Base-by-base conservation (phyloP, 2,329 filamentous ascomycete species). In the Diplocarpon mali region DNA sequence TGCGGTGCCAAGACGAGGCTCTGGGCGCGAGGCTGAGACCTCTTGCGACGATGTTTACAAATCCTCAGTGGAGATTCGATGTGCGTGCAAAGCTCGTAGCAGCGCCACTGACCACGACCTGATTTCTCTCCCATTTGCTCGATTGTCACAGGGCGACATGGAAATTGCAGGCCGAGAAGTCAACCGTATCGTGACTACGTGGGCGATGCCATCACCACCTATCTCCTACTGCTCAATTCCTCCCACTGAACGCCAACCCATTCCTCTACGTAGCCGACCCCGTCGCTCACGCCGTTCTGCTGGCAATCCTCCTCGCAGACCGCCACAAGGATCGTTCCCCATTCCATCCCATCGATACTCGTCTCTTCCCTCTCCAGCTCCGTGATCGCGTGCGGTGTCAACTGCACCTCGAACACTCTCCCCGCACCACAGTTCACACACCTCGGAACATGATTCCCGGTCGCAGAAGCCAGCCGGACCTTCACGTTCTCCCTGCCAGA, bases 221-320 rank as follows among this genome's bases (percentile, higher is more conserved):
- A 40, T 28, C 35, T 44, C 15, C 40, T 47, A 27, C 49, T 43
- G 43, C 38, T 55, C 20, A 78, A 58, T 64, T 95, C 89, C 66
- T 98, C 92, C 92, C 90, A 98, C 65, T 98, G 92, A 52, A 96
- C 92, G 6, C 90, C 92, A n/a, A 76, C 80, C 90, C 92, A 98
- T 65, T 98, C 92, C 69, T 96, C 92, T 14, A 88, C 59, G 65
- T 93, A 96, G 1, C 81, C 85, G 0, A 80, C 75, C 0, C 79
- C 83, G 30, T 72, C 68, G 11, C 65, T 64, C 6, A 78, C 71
- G 0, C 75, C 73, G 5, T 64, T 63, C 13, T 78, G 76, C 57
- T 73, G 70, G 61, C 92, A 96, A 62, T 96, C 86, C 59, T 67
- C 76, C 53, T 74, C 77, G 63, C 92, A 98, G 7, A 93, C 87